phyloP scores from a whole-genome alignment of 169 alveolate species.

The Cryptosporidium sp. region DNA sequence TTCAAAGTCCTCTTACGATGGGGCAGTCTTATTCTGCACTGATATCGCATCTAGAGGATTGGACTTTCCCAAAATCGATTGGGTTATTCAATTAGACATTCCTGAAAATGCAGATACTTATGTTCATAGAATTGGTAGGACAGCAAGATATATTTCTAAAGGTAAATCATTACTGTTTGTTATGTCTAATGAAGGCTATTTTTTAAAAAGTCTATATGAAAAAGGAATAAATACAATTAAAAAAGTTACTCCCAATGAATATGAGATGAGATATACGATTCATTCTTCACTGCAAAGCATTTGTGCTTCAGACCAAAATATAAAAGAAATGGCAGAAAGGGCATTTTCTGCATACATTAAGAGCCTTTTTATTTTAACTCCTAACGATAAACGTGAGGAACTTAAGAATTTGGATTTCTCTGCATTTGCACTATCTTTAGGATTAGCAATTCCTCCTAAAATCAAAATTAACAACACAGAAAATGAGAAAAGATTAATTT shows the following conservation, averaged over 20 bases:
- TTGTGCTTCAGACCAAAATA: constrained; percentile 52
- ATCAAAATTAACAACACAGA: constrained; percentile 26
- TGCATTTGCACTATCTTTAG: constrained; percentile 52
- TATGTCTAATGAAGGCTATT: constrained; percentile 61
- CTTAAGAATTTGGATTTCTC: constrained; percentile 2
- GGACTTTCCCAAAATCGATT: constrained; percentile 96
- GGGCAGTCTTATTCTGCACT: constrained; percentile 90
- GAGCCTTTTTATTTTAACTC: constrained; percentile 46
- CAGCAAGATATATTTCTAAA: constrained; percentile 95
- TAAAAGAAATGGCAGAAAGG: constrained; percentile 61
- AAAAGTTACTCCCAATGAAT: constrained; percentile 26
- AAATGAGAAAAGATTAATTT: neutral
- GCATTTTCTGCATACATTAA: constrained; percentile 67
- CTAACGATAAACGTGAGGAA: neutral
- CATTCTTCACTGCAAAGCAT: constrained; percentile 46
- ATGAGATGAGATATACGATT: constrained; percentile 61
- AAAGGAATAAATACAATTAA: constrained; percentile 37
- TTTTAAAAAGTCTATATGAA: constrained; percentile 5
- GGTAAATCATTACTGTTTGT: constrained; percentile 86
- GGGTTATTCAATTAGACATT: constrained; percentile 95
- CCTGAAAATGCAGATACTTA: constrained; percentile 95
- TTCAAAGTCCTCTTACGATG: constrained; percentile 69
- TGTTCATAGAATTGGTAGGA: constrained; percentile 97
- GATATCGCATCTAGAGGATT: constrained; percentile 98
- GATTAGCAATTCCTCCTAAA: constrained; percentile 49